Percentiles rank a stretch among this genome's conserved stretches.
Evolutionary conservation across 225 moss, liverwort and hornwort genomes (phyloP).

Genomic region (Bryum argenteum): DNA sequence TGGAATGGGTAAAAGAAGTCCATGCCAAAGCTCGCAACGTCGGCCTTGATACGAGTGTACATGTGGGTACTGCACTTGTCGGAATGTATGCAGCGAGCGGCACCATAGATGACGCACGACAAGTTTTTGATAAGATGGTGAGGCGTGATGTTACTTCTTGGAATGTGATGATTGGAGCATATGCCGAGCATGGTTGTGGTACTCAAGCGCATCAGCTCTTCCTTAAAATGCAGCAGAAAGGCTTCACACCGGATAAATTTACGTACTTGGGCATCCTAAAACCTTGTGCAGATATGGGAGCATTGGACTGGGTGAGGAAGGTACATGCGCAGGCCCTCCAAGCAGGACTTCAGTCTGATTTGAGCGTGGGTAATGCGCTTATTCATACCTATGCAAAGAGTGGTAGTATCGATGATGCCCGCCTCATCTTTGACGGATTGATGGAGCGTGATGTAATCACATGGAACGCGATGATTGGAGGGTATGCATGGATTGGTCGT

Average conservation of each 20-base stretch:
- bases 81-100: background rate
- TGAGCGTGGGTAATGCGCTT: constrained; percentile 2
- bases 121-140: constrained; percentile 13
- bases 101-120: background rate
- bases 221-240: background rate
- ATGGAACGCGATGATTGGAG: constrained; percentile 17
- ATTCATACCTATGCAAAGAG: background rate
- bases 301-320: background rate
- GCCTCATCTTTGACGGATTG: background rate
- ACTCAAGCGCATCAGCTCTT: constrained; percentile 4
- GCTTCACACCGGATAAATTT: background rate
- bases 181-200: constrained; percentile 6
- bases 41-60: background rate
- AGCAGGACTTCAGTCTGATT: constrained; percentile 4
- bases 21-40: background rate
- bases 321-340: background rate
- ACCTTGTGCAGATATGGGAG: too few relatives aligned
- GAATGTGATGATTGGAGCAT: constrained; percentile 17
- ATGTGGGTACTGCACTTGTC: background rate
- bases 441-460: constrained; percentile 11
- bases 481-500: background rate
- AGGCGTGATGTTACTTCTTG: background rate
- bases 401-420: constrained; percentile 4
- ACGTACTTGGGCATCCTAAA: background rate
- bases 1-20: constrained; percentile 8